A percentile compares a stretch with the other conserved stretches of the same genome.
These are phyloP conservation scores for Debaryomyces prosopidis DNA, from an alignment of 805 yeast genomes.

Conservation along the genomic window DNA sequence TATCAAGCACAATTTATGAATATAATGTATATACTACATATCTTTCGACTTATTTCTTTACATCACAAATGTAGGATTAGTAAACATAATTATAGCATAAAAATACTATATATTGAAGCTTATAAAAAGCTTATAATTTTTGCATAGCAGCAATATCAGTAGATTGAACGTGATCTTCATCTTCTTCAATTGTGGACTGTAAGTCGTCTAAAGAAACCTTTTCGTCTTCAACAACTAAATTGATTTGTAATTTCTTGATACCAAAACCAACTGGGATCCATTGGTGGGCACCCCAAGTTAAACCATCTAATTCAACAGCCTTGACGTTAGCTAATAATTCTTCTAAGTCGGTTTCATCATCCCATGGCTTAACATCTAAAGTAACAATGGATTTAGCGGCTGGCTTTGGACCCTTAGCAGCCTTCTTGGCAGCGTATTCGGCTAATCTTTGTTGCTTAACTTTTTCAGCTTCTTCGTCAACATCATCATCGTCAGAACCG, in stretches of 20 bases:
- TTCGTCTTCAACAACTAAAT: conserved; percentile 96
- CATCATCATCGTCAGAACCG: conserved; percentile 93
- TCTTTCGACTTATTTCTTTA: background rate
- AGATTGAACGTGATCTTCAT: conserved; percentile 99
- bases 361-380: conserved; percentile 99
- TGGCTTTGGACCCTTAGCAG: conserved; percentile 95
- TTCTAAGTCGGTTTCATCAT: conserved; percentile 96
- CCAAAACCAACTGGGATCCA: conserved; percentile 98
- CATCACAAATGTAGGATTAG: background rate
- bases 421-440: conserved; percentile 97
- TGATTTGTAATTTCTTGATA: conserved; percentile 98
- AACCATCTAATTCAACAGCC: conserved; percentile 86
- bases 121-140: conserved; percentile 68
- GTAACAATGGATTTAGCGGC: conserved; percentile 98
- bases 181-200: conserved; percentile 76
- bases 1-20: too few species aligned
- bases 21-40: too few species aligned
- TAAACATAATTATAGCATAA: background rate
- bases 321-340: conserved; percentile 85
- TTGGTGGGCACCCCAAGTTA: conserved; percentile 97
- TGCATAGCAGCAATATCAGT: conserved; percentile 98
- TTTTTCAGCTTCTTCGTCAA: conserved; percentile 95
- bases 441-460: conserved; percentile 97
- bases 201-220: conserved; percentile 92
- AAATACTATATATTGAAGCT: background rate